Percentiles rank a stretch among this genome's conserved stretches.
Conservation (phyloP, 2,329 filamentous ascomycete species). For the Leptographium galeiforme region DNA sequence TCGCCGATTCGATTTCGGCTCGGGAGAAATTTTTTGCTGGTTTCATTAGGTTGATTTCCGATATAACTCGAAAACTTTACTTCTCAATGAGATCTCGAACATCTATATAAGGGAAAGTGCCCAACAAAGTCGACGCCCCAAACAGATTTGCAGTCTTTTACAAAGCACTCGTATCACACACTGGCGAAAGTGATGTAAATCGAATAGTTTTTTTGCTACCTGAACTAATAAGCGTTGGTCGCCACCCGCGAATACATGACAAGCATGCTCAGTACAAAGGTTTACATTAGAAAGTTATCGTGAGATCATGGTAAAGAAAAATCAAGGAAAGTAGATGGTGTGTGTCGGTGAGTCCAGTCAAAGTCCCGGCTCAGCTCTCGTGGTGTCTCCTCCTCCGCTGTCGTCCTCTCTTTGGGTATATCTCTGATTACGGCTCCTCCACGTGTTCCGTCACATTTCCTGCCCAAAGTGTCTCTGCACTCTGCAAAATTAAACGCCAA, state of each 20-base stretch:
- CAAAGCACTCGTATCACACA: too few species aligned
- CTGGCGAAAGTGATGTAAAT: too few species aligned
- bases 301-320: not conserved
- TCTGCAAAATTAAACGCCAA: not conserved
- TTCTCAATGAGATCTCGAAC: too few species aligned
- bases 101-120: too few species aligned
- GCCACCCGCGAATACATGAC: too few species aligned
- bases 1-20: constrained; percentile 1
- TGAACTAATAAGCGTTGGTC: not conserved
- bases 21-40: not conserved
- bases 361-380: not conserved
- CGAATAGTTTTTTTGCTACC: not conserved
- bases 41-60: too few species aligned
- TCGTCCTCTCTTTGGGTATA: not conserved
- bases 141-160: too few species aligned
- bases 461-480: not conserved
- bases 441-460: not conserved
- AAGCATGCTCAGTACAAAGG: not conserved
- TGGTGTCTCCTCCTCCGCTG: not conserved
- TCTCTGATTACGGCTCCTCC: too few species aligned
- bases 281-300: constrained; percentile 1
- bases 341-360: too few species aligned
- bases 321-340: not conserved
- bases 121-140: too few species aligned
- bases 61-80: too few species aligned